Evolutionary conservation across 163 green algal species (phyloP).

Genomic region (Volvox carteri): DNA sequence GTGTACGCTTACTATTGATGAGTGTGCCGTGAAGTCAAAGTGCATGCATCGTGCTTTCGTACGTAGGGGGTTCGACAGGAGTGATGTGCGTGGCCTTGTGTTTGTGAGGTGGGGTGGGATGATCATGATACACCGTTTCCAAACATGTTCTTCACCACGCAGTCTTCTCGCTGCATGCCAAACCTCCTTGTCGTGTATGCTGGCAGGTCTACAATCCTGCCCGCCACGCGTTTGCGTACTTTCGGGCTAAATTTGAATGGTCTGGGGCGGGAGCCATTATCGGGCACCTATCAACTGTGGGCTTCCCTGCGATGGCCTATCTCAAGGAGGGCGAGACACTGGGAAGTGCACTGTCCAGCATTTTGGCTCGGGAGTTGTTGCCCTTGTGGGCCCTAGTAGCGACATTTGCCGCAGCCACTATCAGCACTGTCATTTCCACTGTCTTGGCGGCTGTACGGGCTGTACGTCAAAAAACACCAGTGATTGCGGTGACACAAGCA

Average conservation of each 20-base stretch:
- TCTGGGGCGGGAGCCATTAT: constrained; percentile 39
- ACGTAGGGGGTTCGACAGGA: too few species aligned
- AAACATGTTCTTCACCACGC: too few species aligned
- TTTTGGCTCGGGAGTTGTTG: constrained; percentile 54
- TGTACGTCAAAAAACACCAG: neutral
- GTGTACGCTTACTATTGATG: too few species aligned
- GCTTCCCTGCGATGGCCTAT: constrained; percentile 58
- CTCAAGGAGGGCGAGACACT: neutral
- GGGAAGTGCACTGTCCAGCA: neutral
- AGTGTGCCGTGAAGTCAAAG: too few species aligned
- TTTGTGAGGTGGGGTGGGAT: too few species aligned
- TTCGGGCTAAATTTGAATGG: constrained; percentile 47
- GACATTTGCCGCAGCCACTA: constrained; percentile 44
- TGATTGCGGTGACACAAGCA: too few species aligned
- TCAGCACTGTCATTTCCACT: neutral
- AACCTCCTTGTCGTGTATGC: too few species aligned
- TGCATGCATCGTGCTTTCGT: too few species aligned
- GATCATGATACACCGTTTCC: too few species aligned
- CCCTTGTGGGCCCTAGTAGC: constrained; percentile 58
- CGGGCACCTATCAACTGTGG: constrained; percentile 10
- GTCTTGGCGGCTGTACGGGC: neutral
- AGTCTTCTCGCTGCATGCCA: too few species aligned
- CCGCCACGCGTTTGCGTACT: constrained; percentile 58
- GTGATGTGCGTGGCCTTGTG: too few species aligned
- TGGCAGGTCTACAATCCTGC: constrained; percentile 64